Evolutionary conservation across 2,329 filamentous ascomycete genomes (phyloP), one percentile per base, ranked within the genome.

Genomic region (Fusarium piperis): DNA sequence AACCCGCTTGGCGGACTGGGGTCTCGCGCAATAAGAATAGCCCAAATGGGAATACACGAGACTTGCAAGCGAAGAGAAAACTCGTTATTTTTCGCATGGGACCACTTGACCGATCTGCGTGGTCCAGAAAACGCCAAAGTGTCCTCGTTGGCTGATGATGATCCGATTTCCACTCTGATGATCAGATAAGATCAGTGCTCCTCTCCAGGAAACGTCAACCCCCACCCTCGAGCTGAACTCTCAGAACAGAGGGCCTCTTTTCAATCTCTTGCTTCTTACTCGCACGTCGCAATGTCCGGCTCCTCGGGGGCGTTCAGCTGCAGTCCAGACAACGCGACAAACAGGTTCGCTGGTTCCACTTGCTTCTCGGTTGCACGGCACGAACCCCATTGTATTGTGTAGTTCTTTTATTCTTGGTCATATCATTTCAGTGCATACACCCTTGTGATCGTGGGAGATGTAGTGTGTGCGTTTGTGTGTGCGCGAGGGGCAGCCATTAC

Each of bases 161-260:
- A 39, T 23, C 32, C 35, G 18, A 57, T 57, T 57, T 57, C 35
- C 30, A 36, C 53, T 26, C 30, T 36, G 53, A 38, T 57, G 53
- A 57, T 57, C 53, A 57, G 53, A 57, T 57, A 57, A 57, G 53
- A 57, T 57, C 53, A 57, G 23, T 36, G 35, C 35, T 38, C 53
- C n/a, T 51, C 44, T 51, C 44, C 35, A 38, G 30, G n/a, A 53
- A 32, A 57, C 53, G 11, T 18, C 16, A 12, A 39, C 53, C 53
- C 53, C 18, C 52, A 56, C 53, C 23, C 26, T 23, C 23, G 5
- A 57, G 53, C 33, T 57, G 53, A 57, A 39, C 11, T 9, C 16
- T 32, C 30, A 32, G 30, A 32, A 35, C 12, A 35, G 13, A 16
- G 16, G 16, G 16, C 26, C 26, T 51, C 16, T 51, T 51, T 51